These are phyloP conservation scores for Xylaria sp. DNA, from an alignment of 2,329 filamentous ascomycete genomes.

Conservation along the genomic window DNA sequence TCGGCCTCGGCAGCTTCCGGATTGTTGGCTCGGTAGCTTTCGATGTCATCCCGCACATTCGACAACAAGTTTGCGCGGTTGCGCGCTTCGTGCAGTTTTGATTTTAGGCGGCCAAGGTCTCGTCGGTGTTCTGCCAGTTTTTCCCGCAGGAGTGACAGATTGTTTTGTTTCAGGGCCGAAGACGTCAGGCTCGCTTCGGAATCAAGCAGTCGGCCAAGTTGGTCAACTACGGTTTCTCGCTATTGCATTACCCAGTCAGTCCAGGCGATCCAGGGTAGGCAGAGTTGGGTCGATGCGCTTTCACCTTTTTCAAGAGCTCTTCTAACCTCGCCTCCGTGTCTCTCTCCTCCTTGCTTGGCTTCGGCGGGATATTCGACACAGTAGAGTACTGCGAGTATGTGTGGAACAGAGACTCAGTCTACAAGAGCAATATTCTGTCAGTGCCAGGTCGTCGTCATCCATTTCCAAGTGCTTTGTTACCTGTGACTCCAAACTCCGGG, in stretches of 20 bases:
- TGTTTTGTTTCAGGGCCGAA: conserved; percentile 97
- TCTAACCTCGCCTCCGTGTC: conserved; percentile 83
- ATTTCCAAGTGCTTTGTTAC: conserved; percentile 59
- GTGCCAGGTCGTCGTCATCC: background rate
- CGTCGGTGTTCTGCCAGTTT: conserved; percentile 87
- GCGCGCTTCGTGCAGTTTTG: conserved; percentile 79
- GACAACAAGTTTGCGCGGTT: conserved; percentile 90
- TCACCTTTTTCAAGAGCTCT: conserved; percentile 84
- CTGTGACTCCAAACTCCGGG: conserved; percentile 88
- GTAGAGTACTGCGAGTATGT: conserved; percentile 92
- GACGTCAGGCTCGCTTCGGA: conserved; percentile 88
- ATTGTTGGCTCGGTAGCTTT: conserved; percentile 85
- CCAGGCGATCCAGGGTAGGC: background rate
- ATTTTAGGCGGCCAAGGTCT: conserved; percentile 80
- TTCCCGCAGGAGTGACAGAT: conserved; percentile 90
- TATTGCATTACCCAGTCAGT: conserved; percentile 53
- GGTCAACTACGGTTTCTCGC: conserved; percentile 83
- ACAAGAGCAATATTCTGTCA: conserved; percentile 19
- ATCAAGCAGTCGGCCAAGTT: conserved; percentile 90
- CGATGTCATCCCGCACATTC: conserved; percentile 91
- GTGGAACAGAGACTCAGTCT: conserved; percentile 88
- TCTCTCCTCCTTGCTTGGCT: conserved; percentile 86
- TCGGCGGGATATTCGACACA: conserved; percentile 79
- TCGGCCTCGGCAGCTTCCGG: conserved; percentile 88
- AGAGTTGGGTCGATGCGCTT: conserved; percentile 30